These are phyloP conservation scores for Carpediemonas membranifera DNA, from an alignment of 78 protist genomes.

Conservation along the genomic window DNA sequence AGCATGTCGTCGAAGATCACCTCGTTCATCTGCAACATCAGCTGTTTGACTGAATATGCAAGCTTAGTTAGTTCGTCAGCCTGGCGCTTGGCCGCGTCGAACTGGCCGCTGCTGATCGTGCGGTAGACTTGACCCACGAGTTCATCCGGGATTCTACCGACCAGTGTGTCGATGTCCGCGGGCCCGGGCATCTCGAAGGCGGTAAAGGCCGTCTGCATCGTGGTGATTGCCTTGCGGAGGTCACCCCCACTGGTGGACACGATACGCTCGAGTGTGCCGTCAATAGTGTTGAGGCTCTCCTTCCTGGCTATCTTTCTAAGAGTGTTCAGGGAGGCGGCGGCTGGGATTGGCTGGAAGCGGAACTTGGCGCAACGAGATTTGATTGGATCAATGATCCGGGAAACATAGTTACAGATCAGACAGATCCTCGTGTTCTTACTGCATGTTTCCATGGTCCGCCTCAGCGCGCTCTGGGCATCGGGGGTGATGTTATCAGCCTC, in stretches of 20 bases:
- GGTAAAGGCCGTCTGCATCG: no score
- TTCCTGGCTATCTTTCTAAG: neutral
- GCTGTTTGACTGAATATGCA: no score
- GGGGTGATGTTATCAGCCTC: conserved; percentile 94
- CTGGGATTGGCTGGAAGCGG: neutral
- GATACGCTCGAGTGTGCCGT: neutral
- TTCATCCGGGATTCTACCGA: no score
- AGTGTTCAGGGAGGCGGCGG: neutral
- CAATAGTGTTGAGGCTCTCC: neutral
- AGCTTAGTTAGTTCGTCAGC: no score
- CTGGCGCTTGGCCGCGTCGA: no score
- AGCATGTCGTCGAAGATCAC: no score
- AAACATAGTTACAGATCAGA: conserved; percentile 42
- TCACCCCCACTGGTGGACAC: neutral
- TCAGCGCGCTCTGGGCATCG: conserved; percentile 77
- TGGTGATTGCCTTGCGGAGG: no score
- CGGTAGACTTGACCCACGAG: no score
- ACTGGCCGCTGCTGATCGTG: no score
- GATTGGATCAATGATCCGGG: conserved; percentile 85
- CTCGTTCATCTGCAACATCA: no score
- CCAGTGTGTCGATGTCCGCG: no score
- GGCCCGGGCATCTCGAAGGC: no score
- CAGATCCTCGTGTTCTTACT: conserved; percentile 43
- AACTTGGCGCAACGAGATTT: conserved; percentile 94
- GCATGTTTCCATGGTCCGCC: conserved; percentile 80